Evolutionary conservation across 805 yeast genomes (phyloP).

Genomic region (Brettanomyces bruxellensis): DNA sequence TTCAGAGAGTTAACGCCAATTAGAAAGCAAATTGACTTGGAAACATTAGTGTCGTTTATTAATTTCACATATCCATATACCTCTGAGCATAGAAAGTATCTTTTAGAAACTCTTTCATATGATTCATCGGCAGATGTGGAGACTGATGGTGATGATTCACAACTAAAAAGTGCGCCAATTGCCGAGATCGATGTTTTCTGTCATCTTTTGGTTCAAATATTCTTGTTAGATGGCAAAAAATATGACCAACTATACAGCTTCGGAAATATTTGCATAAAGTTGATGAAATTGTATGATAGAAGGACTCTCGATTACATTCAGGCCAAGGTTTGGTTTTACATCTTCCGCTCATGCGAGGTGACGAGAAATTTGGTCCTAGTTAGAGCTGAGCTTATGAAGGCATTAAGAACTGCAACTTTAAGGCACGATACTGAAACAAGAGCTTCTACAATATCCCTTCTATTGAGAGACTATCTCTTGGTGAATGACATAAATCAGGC

Average conservation of each 20-base stretch:
- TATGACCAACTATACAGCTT: slow-evolving; percentile 41
- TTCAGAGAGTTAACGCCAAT: slow-evolving; percentile 74
- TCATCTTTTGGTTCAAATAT: slow-evolving; percentile 71
- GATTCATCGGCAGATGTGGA: slow-evolving; percentile 26
- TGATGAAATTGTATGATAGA: slow-evolving; percentile 60
- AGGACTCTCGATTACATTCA: slow-evolving; percentile 78
- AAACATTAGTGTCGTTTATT: slow-evolving; percentile 47
- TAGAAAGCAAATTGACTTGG: slow-evolving; percentile 53
- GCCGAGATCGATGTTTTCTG: slow-evolving; percentile 79
- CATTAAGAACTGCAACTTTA: slow-evolving; percentile 79
- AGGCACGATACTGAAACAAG: slow-evolving; percentile 90
- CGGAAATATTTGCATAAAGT: slow-evolving; percentile 40
- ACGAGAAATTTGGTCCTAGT: slow-evolving; percentile 42
- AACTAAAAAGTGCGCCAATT: slow-evolving; percentile 13
- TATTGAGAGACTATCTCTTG: slow-evolving; percentile 70
- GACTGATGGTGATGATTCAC: slow-evolving; percentile 16
- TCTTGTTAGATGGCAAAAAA: slow-evolving; percentile 55
- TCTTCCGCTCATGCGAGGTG: slow-evolving; percentile 69
- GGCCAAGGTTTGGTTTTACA: slow-evolving; percentile 91
- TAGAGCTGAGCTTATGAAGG: slow-evolving; percentile 61
- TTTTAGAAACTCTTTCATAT: slow-evolving; percentile 31
- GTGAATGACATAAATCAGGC: slow-evolving; percentile 83
- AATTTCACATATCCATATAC: slow-evolving; percentile 44
- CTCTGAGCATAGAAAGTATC: slow-evolving; percentile 28
- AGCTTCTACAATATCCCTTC: slow-evolving; percentile 77